Evolutionary conservation across 1,284 basidiomycete species (phyloP), one percentile per base, ranked within the genome.

Genomic region (Cutaneotrichosporon sp.): DNA sequence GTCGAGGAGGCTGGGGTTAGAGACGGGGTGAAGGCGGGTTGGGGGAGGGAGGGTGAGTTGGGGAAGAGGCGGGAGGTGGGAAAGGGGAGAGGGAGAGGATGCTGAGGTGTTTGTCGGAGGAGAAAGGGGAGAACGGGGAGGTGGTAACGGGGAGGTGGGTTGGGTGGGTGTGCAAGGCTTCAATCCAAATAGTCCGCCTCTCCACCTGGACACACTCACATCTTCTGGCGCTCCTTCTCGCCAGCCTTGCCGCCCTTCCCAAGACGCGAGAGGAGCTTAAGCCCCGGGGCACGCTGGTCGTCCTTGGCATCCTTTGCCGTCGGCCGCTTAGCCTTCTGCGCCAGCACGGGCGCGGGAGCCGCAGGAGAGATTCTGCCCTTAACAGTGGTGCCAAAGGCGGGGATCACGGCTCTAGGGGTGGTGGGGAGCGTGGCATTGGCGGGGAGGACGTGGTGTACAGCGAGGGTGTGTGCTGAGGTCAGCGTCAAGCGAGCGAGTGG

Each of bases 381-480:
- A 18, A 46, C 42, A 7, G 42, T 4, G 16, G 58, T 18, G 14
- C 60, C 40, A 52, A 56, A 49, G 21, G 52, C 9, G 46, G 70
- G 62, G 31, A 62, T 60, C 47, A 61, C 31, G 34, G 60, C 26
- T 8, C 51, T 52, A 36, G 52, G 60, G 62, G 49, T 64, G 49
- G 32, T 31, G 9, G 72, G 72, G 47, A 71, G 65, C 30, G 72
- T 46, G 57, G 67, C 66, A 10, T 67, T 70, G 4, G 73, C 66
- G 0, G 69, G 61, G 11, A 79, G 71, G 47, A 78, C 67, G 58
- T 79, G 77, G 52, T 76, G 75, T 1, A 79, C 77, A 11, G 70
- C 65, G 16, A 79, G 61, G 5, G 62, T 61, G 59, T 71, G 71
- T 3, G 70, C 77, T 79, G 68, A 16, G 31, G 52, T 65, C 16